Base-by-base conservation (phyloP, 176 grass and related monocot species). In the Phragmites australis region DNA sequence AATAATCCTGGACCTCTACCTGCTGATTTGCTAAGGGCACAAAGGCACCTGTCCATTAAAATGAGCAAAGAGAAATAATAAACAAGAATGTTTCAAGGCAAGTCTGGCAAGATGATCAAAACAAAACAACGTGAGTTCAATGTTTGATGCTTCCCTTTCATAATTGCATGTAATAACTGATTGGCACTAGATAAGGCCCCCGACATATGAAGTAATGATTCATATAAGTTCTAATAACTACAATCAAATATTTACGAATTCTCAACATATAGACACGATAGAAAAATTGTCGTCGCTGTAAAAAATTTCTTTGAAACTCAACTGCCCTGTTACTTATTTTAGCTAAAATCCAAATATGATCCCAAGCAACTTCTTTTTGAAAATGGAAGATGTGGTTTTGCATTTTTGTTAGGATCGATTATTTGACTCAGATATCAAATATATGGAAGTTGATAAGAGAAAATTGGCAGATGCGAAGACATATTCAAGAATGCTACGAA, bases 1-100 rank as follows among this genome's bases (percentile, higher is more conserved):
- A 99, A 53, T 76, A 93, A 79, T 66, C 75, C 83, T 66, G 93
- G 84, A 75, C 93, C 97, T 90, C 92, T 99, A 74, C 79, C 83
- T 45, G 90, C 93, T 68, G 90, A 87, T 68, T 84, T 93, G 87
- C 87, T 96, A 46, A 99, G 92, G 53, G 97, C 84, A 83, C 93
- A 99, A 80, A 99, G 87, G 56, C 97, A 99, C 84, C 97, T 99
- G 84, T 41, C 46, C 40, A 90, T 63, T 19, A 89, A 26, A 77
- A 77, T 52, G 48, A 65, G 45, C 26, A 82, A 37, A 46, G 34
- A 66, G 13, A 77, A 23, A 79, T 79, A 49, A 84, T 70, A 74
- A 86, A 60, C 70, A 88, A 53, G 10, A 82, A 68, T 19, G 1
- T 54, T 47, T 52, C 26, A 74, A 78, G 9, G 18, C 4, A 78